A percentile compares a stretch with the other conserved stretches of the same genome.
Evolutionary conservation across 352 stramenopile species (phyloP).

Genomic region (Pseudoperonospora humuli): DNA sequence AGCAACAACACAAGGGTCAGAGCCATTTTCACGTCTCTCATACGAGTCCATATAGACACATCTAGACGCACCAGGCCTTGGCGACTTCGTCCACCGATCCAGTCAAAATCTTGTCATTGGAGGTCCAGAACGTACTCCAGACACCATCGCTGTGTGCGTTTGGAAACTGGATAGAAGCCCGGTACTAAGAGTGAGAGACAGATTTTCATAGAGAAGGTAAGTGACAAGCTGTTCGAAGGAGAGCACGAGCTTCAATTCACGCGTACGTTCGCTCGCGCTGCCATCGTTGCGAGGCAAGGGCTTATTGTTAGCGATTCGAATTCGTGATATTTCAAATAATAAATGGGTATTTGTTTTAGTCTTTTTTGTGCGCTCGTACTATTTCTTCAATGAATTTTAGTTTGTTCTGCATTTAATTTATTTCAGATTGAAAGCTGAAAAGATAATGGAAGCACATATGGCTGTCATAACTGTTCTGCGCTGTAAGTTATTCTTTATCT

Average conservation of each 20-base stretch:
- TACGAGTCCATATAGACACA: background rate
- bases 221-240: background rate
- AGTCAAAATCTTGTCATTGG: conserved; percentile 82
- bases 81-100: conserved; percentile 84
- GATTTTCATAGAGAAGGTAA: background rate
- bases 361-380: too few relatives aligned
- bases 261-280: conserved; percentile 23
- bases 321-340: too few relatives aligned
- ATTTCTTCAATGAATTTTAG: too few relatives aligned
- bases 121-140: conserved; percentile 86
- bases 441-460: too few relatives aligned
- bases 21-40: background rate
- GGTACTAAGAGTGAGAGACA: conserved; percentile 36
- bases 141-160: conserved; percentile 85
- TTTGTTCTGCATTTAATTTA: too few relatives aligned
- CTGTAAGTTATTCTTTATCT: too few relatives aligned
- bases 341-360: too few relatives aligned
- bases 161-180: conserved; percentile 71
- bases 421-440: too few relatives aligned
- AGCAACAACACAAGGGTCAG: background rate
- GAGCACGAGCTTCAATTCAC: background rate
- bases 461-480: too few relatives aligned
- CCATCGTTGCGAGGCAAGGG: conserved; percentile 5
- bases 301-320: too few relatives aligned
- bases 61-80: conserved; percentile 62